Evolutionary conservation across 768 basidiomycete genomes (phyloP), one percentile per base, ranked within the genome.

Genomic region (Hydnomerulius pinastri): DNA sequence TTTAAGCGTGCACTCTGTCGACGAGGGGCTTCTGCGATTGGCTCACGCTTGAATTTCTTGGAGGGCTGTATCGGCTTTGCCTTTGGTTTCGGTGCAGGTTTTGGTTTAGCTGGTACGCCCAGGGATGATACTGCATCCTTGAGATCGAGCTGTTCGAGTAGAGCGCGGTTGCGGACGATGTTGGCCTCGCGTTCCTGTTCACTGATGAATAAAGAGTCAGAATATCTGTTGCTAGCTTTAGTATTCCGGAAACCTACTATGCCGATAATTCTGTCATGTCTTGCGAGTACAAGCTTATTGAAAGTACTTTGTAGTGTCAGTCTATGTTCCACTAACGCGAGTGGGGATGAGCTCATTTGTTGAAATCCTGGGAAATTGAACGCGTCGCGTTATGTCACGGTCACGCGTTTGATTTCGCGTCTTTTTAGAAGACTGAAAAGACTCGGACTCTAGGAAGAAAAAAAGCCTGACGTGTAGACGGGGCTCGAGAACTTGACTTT

Each of bases 121-220:
- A 88, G 72, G 13, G 71, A 65, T 5, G 73, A 68, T 30, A 76
- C 76, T 2, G 80, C 81, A 56, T 79, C 79, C 58, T 80, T 78
- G 27, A 90, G 73, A 15, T 87, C 81, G 15, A 92, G 78, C 60
- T 89, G 70, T 55, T 87, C 83, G 30, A 93, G 74, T 8, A 92
- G 73, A 3, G 81, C 85, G 36, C 81, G 83, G 63, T 93, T 93
- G 43, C 87, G 79, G 11, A 87, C 89, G 38, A 92, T 90, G 59
- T 90, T 92, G 8, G 82, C 85, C 63, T 88, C 83, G 17, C 90
- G 83, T 57, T 90, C 86, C 18, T 78, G 71, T 69, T 91, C 90
- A 36, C 81, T 82, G 48, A 35, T 29, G 15, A 0, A 4, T 24
- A 12, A 11, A 8, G 12, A 11, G 21, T 56, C 30, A 35, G 37